Evolutionary conservation across 208 protist species (phyloP).

Genomic region (Porcisia hertigi): DNA sequence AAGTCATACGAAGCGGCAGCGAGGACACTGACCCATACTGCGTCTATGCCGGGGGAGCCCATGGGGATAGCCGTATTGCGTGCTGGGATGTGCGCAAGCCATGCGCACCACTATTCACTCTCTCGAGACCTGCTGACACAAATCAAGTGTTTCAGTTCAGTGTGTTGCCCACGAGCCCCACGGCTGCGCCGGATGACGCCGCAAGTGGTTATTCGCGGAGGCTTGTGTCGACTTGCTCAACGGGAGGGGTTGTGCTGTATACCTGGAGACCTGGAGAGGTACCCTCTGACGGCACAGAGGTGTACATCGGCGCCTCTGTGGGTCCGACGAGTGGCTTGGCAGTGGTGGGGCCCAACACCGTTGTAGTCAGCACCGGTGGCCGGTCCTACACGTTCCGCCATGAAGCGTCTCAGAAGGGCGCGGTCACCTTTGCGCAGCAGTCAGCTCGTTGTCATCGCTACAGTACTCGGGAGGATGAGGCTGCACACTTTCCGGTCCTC

Average conservation of each 20-base stretch:
- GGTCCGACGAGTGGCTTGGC: constrained; percentile 24
- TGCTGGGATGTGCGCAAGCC: constrained; percentile 72
- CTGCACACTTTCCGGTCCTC: not conserved
- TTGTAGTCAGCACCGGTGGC: constrained; percentile 20
- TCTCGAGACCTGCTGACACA: constrained; percentile 35
- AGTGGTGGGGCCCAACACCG: constrained; percentile 13
- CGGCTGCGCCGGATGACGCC: not conserved
- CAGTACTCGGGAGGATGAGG: not conserved
- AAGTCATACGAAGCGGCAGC: constrained; percentile 25
- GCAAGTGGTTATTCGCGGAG: constrained; percentile 1
- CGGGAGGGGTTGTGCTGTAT: constrained; percentile 51
- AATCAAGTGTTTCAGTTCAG: constrained; percentile 58
- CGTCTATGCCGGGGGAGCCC: constrained; percentile 27
- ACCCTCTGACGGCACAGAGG: not conserved
- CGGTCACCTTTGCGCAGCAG: not conserved
- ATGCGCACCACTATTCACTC: constrained; percentile 27
- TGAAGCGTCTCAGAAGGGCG: not conserved
- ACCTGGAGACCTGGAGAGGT: constrained; percentile 12
- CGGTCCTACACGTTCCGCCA: constrained; percentile 1
- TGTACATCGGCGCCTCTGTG: constrained; percentile 6
- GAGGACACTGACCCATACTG: constrained; percentile 22
- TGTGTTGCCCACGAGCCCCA: constrained; percentile 17
- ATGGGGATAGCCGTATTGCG: constrained; percentile 50
- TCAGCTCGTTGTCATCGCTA: not conserved
- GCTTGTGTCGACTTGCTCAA: constrained; percentile 49